phyloP scores from a whole-genome alignment of 2,329 filamentous ascomycete species.

The Claviceps quebecensis region DNA sequence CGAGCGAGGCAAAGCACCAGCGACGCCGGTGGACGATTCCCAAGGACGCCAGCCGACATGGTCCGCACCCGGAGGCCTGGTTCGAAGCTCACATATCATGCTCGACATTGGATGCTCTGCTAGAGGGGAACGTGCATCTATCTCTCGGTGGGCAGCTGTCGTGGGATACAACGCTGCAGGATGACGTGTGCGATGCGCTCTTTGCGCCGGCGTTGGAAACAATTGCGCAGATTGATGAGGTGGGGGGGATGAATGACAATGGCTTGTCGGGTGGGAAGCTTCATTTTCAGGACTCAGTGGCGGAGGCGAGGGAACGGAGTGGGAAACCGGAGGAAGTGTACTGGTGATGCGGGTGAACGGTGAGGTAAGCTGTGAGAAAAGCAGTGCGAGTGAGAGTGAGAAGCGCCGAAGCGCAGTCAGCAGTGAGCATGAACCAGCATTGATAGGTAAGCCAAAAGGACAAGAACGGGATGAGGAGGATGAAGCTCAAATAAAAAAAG shows the following conservation, averaged over 20 bases:
- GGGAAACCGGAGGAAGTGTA: background rate
- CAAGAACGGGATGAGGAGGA: too few relatives aligned
- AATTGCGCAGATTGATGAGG: conserved; percentile 17
- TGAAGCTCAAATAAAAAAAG: too few relatives aligned
- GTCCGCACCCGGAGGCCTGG: conserved; percentile 8
- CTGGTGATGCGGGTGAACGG: conserved; percentile 5
- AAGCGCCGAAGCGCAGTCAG: background rate
- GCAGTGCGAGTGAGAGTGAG: background rate
- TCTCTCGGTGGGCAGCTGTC: conserved; percentile 13
- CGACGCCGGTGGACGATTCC: conserved; percentile 4
- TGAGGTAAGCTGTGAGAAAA: background rate
- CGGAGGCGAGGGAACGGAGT: background rate
- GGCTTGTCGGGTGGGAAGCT: conserved; percentile 2
- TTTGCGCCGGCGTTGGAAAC: conserved; percentile 16
- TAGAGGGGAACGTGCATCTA: conserved; percentile 15
- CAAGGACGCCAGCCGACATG: background rate
- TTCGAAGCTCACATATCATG: conserved; percentile 18
- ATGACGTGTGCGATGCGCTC: conserved; percentile 14
- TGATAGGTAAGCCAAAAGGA: too few relatives aligned
- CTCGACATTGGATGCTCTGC: conserved; percentile 4
- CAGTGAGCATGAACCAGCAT: background rate
- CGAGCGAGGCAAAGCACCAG: background rate
- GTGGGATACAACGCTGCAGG: conserved; percentile 13
- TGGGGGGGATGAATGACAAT: conserved; percentile 17
- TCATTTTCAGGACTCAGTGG: background rate